Base-by-base conservation (phyloP, 306 rosid genomes). In the Cercis canadensis region DNA sequence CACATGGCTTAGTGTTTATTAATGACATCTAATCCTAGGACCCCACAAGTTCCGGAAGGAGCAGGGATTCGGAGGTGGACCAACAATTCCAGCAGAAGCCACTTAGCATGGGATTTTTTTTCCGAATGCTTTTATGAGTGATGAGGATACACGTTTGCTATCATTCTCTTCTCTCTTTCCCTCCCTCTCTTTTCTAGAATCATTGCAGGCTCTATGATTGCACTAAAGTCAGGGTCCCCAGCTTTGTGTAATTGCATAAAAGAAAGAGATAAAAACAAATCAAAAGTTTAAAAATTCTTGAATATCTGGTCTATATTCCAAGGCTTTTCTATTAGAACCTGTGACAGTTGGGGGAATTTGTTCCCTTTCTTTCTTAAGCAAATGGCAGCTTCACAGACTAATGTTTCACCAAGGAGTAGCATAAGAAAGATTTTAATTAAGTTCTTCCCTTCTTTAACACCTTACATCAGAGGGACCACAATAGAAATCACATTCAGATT, bases 121-220 rank as follows among this genome's bases (percentile, higher is more conserved):
- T 72, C 52, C 67, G 40, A 37, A 72, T 51, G 10, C 8, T 61
- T 58, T 65, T 19, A 21, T 61, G 49, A 15, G 7, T 61, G 75
- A 72, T 63, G 62, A 69, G 67, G 49, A 66, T 50, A 72, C 80
- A 72, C 83, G 80, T 46, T 58, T 58, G 62, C 31, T 24, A 45
- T 74, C 60, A 50, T 49, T 65, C 45, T 60, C 33, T 52, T 47
- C 69, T 62, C 16, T 62, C 47, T 54, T n/a, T 62, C 8, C 11
- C 29, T 24, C 29, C 32, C 17, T 62, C 49, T 69, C 43, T 8
- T n/a, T 24, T 39, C 49, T 73, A 12, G 69, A 65, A 78, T 57
- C 64, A 72, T 69, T 69, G 74, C 72, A 39, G 19, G 9, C 83
- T 87, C 83, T 31, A 75, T 83, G 58, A 82, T 87, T 85, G 86